Evolutionary conservation across 495 filamentous ascomycete species (phyloP), one percentile per base, ranked within the genome.

Genomic region (Tuber melanosporum): DNA sequence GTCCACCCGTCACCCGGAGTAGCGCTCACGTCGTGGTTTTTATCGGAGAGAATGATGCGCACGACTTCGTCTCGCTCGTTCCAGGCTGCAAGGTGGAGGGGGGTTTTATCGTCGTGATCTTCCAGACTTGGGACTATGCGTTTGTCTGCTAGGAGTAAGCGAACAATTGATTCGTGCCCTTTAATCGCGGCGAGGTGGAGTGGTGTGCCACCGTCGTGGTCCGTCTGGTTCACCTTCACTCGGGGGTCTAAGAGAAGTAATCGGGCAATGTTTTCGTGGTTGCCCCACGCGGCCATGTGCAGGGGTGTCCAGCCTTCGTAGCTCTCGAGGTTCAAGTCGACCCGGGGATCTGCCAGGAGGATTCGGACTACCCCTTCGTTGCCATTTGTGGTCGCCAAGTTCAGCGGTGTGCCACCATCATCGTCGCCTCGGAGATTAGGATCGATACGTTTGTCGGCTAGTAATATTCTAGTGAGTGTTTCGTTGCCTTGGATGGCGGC

Each of bases 401-500:
- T 66, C 26, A 66, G 26, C 26, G 26, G 57, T 36, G 57, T 66
- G 57, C 57, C 26, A 19, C 57, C 57, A n/a, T 66, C 26, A 36
- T 66, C 26, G 57, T 66, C 26, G 14, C 57, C 26, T 36, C 14
- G 57, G 57, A 17, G 57, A 26, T 66, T 66, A 2, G 57, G 57
- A 14, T 66, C 57, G 26, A 66, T 66, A 12, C 57, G 57, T 36
- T 66, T 66, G 57, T 66, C 57, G 4, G 57, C 26, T 14, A 77
- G 47, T 43, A 77, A 47, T 39, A 45, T 36, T 49, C 71, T 39
- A 39, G 75, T 39, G 41, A 69, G 43, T 26, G 17, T 9, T n/a
- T 39, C 39, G 14, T 76, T 76, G 9, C 75, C 75, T 15, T 52
- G 39, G 71, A 76, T 57, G 39, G 71, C 75, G 14, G 71, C 75